Base-by-base conservation (phyloP, 2,329 filamentous ascomycete species). In the Pezicula radicicola region DNA sequence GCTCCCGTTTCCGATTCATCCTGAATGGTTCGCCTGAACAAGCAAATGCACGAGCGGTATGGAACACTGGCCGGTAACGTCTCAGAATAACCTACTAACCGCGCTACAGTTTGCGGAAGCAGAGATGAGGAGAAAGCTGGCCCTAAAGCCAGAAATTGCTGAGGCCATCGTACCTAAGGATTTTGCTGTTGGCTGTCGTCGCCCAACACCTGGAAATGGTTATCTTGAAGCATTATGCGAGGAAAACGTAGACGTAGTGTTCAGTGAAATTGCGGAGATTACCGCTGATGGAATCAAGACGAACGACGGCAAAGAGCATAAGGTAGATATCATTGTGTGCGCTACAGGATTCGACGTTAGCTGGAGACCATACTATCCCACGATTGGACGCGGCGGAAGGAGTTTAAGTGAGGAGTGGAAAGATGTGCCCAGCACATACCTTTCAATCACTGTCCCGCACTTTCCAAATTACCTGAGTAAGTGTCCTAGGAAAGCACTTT, bases 111-210 rank as follows among this genome's bases (percentile, higher is more conserved):
- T 56, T 18, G 53, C 48, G 10, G 49, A 50, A 46, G 33, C 16
- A 6, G 51, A 57, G 28, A 54, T 58, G 55, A 50, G 30, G 21
- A 40, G 41, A 16, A 67, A 71, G 51, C 28, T 59, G 25, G 53
- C 28, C 19, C 40, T 35, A 13, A 58, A 53, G 19, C 46, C 51
- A n/a, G 39, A 28, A 28, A 43, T 56, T 47, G 48, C 49, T 21
- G 48, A 59, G 21, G 35, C 35, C 6, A 58, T 57, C 53, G 42
- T 60, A 51, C 93, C 93, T 4, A 97, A 89, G 12, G 97, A 88
- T 66, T 83, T 89, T 36, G 92, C 92, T 4, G 93, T 97, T 5
- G 93, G 93, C 63, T 96, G 91, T 3, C 89, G 84, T 45, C 83
- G 83, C 36, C 85, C 85, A 69, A 96, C 91, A 19, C 71, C 72